phyloP scores from a whole-genome alignment of 2,329 filamentous ascomycete species.

The Hymenoscyphus infarciens region DNA sequence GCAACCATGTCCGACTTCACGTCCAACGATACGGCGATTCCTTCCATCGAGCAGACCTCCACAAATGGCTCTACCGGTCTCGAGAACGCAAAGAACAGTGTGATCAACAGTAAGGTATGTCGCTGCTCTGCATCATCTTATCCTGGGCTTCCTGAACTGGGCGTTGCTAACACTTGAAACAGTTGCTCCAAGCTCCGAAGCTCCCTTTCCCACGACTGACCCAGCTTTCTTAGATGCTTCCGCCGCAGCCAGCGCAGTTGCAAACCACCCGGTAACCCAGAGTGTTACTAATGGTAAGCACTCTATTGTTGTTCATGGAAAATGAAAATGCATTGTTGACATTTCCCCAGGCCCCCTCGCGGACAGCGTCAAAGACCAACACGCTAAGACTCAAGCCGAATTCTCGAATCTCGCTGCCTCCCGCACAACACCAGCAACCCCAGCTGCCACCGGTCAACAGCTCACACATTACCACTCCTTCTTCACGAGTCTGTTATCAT shows the following conservation, averaged over 20 bases:
- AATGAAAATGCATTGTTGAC: slow-evolving; percentile 19
- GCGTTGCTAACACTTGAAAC: slow-evolving; percentile 27
- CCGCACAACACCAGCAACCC: slow-evolving; percentile 51
- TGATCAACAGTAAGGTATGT: slow-evolving; percentile 31
- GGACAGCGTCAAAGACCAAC: slow-evolving; percentile 55
- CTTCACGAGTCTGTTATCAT: slow-evolving; percentile 66
- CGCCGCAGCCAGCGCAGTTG: slow-evolving; percentile 32
- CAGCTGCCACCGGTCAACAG: slow-evolving; percentile 57
- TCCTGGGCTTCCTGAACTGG: slow-evolving; percentile 8
- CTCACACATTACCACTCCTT: slow-evolving; percentile 69
- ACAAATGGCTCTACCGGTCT: slow-evolving; percentile 17
- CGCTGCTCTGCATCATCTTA: slow-evolving; percentile 1
- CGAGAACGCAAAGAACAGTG: slow-evolving; percentile 26
- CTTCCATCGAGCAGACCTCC: slow-evolving; percentile 27
- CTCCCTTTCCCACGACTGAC: slow-evolving; percentile 24
- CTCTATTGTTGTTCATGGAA: not conserved
- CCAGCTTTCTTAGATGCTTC: slow-evolving; percentile 28
- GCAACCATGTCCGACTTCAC: slow-evolving; percentile 26
- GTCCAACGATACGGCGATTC: slow-evolving; percentile 22
- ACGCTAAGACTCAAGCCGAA: slow-evolving; percentile 52
- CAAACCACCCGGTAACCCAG: slow-evolving; percentile 35
- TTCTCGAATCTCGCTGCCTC: slow-evolving; percentile 55
- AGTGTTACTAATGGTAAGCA: slow-evolving; percentile 32
- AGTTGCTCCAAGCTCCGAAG: slow-evolving; percentile 24
- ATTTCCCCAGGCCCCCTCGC: slow-evolving; percentile 50